Evolutionary conservation across 495 filamentous ascomycete species (phyloP), one percentile per base, ranked within the genome.

Genomic region (Terfezia claveryi): DNA sequence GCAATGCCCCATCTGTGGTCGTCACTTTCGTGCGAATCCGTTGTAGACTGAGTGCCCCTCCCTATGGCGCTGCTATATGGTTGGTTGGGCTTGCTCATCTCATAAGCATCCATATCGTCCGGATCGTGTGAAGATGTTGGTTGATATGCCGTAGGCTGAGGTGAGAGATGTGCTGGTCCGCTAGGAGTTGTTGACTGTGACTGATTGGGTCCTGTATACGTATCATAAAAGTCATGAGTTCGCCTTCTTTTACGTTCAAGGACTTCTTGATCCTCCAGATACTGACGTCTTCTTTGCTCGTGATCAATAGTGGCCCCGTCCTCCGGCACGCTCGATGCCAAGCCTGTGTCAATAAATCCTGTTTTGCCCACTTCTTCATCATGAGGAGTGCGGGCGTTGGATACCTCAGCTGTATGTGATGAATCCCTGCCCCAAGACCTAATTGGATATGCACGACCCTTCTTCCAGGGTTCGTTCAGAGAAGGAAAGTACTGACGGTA

Each of bases 391-490:
- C 27, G 4, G 27, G 27, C 7, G 27, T 7, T 32, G 27, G 27
- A 7, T 32, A 32, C 27, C 27, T 7, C 7, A 32, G 27, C 27
- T 32, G 2, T 4, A 1, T 32, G 27, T 32, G 27, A 7, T 5
- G 27, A 7, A 32, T 32, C 17, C 41, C 3, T 67, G 3, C 74
- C 78, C 78, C 78, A 81, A 32, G 69, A 71, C 16, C 77, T 72
- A 56, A 80, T 80, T 2, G 78, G 74, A 57, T 78, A 76, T 38
- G 78, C 78, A 2, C 78, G 72, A 8, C 78, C 78, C 59, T 81
- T 80, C 54, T 69, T 70, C 73, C 72, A 74, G 12, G 74, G 59
- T 53, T 80, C 73, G 37, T 59, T 64, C 32, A 81, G 58, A 2
- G 78, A 65, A 11, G 78, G 78, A 59, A 76, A 77, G 58, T 78